Base-by-base conservation (phyloP, 2,329 filamentous ascomycete genomes). In the Colletotrichum orchidophilum region DNA sequence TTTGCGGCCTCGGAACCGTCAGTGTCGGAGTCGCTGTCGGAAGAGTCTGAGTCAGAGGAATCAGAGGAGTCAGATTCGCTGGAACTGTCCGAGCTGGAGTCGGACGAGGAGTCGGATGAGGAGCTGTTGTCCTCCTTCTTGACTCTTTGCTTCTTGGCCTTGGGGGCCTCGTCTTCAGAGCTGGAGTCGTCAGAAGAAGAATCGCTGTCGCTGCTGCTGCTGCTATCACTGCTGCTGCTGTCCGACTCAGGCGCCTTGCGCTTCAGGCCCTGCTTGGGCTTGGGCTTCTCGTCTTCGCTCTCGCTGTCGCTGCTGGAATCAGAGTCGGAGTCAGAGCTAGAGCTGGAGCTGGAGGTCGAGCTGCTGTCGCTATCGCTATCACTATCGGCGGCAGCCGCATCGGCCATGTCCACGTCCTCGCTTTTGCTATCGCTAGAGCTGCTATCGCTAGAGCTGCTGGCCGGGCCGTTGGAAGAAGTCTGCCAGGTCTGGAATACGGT, bases 401-500 rank as follows among this genome's bases (percentile, higher is more conserved):
- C 85, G 73, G 82, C 82, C 86, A 87, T 88, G 46, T 83, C 81
- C 21, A 87, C 81, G 71, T 87, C 79, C 53, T 81, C 80, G 70
- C 75, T 77, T 49, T 76, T 74, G 29, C 53, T 55, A 9, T 54
- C 55, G 33, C 66, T 68, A n/a, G 65, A 67, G 46, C 74, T 73
- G 73, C 80, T 82, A 21, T 80, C 77, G 66, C 80, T 78, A 27
- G 77, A 78, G 74, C 78, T 79, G 42, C 75, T 77, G 50, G 67
- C 27, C 54, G 75, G 74, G 57, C 52, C 73, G 70, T 63, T 58
- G 21, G 70, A 42, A 9, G 69, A 71, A 18, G 82, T 79, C 76
- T 87, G 81, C 87, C 88, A 90, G 24, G 80, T 78, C 75, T 86
- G 80, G 76, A 86, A 90, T 39, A 90, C 80, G 49, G 81, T 81